Base-by-base conservation (phyloP, 768 basidiomycete species). In the Strobilomyces dryophilus region DNA sequence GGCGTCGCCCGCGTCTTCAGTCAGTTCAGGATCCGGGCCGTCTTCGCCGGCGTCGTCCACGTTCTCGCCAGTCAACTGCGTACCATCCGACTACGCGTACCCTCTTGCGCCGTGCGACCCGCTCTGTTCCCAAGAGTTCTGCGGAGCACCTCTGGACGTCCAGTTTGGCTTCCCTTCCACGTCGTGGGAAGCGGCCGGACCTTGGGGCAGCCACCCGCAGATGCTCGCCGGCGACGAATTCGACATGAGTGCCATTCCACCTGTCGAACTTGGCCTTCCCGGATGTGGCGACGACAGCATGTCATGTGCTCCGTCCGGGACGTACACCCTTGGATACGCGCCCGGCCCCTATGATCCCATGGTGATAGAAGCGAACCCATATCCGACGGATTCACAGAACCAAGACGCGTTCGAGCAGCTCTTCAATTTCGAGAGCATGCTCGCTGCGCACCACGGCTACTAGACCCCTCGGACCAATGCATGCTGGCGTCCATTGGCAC, bases 241-340 rank as follows among this genome's bases (percentile, higher is more conserved):
- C 64, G 85, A 87, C 62, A 67, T 88, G 57, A 70, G 62, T 58
- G 71, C 82, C 21, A 88, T 88, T 57, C 85, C 84, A 2, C 79
- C 84, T 0, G 77, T 86, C 65, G 78, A 85, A 56, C 72, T 86
- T 49, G 81, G 80, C 15, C 63, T 79, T 54, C 73, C 79, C 45
- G 81, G 80, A 41, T 76, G 71, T 43, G 73, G 73, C 32, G 56
- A 68, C 41, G 60, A 64, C n/a, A 45, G 62, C 4, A 29, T 61
- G 51, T 37, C 55, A 31, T 27, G 50, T 9, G 26, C 51, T 3
- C 49, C 44, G 42, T 49, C 57, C 42, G 60, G 59, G 0, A 21
- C 52, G 39, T 64, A 60, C 49, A 41, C 44, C 57, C 48, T 65
- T 32, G 63, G 56, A 36, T 68, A 70, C 42, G 15, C 58, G 5